phyloP scores from a whole-genome alignment of 352 stramenopile genomes.

The Phytopythium delawarense region DNA sequence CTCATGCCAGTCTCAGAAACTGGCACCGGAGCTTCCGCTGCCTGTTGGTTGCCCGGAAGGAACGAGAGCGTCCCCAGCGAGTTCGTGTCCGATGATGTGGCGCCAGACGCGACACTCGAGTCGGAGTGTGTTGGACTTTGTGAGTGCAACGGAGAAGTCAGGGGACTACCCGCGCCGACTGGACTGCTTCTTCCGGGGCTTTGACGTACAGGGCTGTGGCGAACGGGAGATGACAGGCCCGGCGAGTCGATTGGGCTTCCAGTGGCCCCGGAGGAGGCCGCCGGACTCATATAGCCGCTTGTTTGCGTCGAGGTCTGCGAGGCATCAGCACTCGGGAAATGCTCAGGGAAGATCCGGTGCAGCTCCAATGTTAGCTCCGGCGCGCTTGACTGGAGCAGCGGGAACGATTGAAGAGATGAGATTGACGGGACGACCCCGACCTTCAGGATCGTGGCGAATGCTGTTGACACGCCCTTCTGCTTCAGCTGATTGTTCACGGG shows the following conservation, averaged over 20 bases:
- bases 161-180: conserved; percentile 39
- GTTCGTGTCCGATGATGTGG: conserved; percentile 55
- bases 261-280: conserved; percentile 5
- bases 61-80: conserved; percentile 78
- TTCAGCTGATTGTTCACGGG: conserved; percentile 68
- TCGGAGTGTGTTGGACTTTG: conserved; percentile 74
- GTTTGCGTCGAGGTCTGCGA: conserved; percentile 28
- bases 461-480: conserved; percentile 80
- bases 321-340: conserved; percentile 64
- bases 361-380: conserved; percentile 68
- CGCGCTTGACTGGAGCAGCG: conserved; percentile 57
- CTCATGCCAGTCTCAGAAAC: conserved; percentile 16
- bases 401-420: conserved; percentile 69
- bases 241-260: conserved; percentile 45
- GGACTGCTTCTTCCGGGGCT: conserved; percentile 55
- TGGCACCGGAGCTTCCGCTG: conserved; percentile 27
- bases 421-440: conserved; percentile 71
- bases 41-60: conserved; percentile 56
- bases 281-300: conserved; percentile 19
- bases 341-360: conserved; percentile 79
- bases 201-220: conserved; percentile 46
- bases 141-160: conserved; percentile 47
- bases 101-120: conserved; percentile 36
- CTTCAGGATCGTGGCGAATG: conserved; percentile 70
- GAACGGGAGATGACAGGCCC: conserved; percentile 27